Conservation (phyloP, 495 filamentous ascomycete genomes). For the Penicillium salamii region DNA sequence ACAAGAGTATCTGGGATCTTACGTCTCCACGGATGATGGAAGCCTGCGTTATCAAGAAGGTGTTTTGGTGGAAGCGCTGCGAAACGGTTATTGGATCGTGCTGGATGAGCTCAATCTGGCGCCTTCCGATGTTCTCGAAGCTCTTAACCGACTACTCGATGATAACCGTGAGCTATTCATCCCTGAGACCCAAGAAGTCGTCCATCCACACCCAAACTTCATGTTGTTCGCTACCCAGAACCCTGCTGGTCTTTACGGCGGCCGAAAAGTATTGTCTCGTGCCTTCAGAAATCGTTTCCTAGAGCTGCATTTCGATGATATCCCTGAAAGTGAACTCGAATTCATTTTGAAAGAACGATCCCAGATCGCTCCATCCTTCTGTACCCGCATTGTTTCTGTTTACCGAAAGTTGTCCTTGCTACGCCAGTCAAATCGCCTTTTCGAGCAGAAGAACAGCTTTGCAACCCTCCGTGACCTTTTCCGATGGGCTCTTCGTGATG, state of each 20-base stretch:
- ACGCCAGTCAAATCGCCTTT: slow-evolving; percentile 83
- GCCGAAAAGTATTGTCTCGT: slow-evolving; percentile 85
- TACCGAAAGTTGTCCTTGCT: slow-evolving; percentile 87
- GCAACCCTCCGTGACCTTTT: slow-evolving; percentile 96
- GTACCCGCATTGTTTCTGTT: slow-evolving; percentile 83
- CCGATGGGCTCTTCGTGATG: slow-evolving; percentile 86
- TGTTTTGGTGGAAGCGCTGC: slow-evolving; percentile 84
- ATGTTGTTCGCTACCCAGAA: slow-evolving; percentile 99
- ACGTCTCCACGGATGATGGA: slow-evolving; percentile 81
- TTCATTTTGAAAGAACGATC: slow-evolving; percentile 85
- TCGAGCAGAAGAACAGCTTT: slow-evolving; percentile 97
- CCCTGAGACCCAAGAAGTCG: slow-evolving; percentile 91
- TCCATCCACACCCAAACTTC: slow-evolving; percentile 89
- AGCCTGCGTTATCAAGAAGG: slow-evolving; percentile 89
- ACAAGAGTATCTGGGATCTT: slow-evolving; percentile 95
- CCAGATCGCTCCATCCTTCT: slow-evolving; percentile 87
- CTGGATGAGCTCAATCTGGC: slow-evolving; percentile 96
- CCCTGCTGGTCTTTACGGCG: slow-evolving; percentile 91
- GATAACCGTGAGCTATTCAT: slow-evolving; percentile 98
- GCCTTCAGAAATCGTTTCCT: slow-evolving; percentile 97
- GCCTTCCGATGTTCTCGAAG: slow-evolving; percentile 93
- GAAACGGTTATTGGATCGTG: slow-evolving; percentile 96
- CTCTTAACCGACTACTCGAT: slow-evolving; percentile 89
- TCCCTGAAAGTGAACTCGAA: slow-evolving; percentile 92
- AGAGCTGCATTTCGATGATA: slow-evolving; percentile 97